phyloP scores from a whole-genome alignment of 2,329 filamentous ascomycete genomes.

The Colletotrichum sp. region DNA sequence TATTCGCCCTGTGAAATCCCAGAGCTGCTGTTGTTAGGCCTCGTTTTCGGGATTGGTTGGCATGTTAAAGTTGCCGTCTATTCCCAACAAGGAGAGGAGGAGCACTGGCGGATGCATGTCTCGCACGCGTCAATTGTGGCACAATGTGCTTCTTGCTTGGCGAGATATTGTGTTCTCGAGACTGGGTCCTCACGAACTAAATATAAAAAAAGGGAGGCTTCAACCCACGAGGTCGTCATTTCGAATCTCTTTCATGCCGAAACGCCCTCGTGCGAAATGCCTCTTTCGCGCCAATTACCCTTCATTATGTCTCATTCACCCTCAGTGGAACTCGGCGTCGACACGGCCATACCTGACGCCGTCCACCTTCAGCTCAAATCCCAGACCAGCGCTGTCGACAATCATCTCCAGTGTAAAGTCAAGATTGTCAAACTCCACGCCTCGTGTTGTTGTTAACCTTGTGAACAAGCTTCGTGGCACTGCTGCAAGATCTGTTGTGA shows the following conservation, averaged over 20 bases:
- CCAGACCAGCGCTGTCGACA: conserved; percentile 76
- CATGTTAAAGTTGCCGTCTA: neutral
- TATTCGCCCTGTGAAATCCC: neutral
- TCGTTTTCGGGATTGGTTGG: neutral
- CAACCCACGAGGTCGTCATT: neutral
- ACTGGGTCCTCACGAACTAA: conserved; percentile 3
- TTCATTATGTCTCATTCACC: neutral
- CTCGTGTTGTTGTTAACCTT: conserved; percentile 76
- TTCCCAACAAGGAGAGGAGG: neutral
- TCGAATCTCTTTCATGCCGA: neutral
- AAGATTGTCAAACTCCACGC: conserved; percentile 81
- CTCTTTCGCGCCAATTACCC: neutral
- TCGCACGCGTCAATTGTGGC: conserved; percentile 11
- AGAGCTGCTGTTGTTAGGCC: neutral
- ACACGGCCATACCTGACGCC: conserved; percentile 79
- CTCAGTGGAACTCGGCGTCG: conserved; percentile 76
- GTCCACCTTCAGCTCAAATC: conserved; percentile 81
- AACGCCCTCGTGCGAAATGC: neutral
- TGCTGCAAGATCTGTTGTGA: conserved; percentile 80
- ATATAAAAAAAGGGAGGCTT: neutral
- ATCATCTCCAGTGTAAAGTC: conserved; percentile 86
- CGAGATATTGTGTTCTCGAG: conserved; percentile 3
- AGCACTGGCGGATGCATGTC: neutral
- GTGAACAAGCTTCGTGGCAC: conserved; percentile 78
- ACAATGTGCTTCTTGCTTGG: neutral